Evolutionary conservation across 2,329 filamentous ascomycete genomes (phyloP).

Genomic region (Curvularia hawaiiensis): DNA sequence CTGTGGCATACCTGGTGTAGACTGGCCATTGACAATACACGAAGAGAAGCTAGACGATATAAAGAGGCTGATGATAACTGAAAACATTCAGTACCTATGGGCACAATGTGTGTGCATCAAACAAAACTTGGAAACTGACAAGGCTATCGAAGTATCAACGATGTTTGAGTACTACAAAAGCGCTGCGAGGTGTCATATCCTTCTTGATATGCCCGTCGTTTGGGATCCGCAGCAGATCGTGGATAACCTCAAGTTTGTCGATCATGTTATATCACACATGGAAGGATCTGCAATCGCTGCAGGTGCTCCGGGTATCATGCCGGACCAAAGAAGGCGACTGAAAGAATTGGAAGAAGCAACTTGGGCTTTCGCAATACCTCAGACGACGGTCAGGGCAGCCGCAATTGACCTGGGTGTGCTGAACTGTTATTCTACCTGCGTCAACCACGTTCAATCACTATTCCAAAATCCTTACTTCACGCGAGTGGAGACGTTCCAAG

Average conservation of each 20-base stretch:
- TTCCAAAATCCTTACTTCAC: constrained; percentile 11
- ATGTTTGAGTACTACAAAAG: constrained; percentile 14
- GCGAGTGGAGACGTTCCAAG: constrained; percentile 11
- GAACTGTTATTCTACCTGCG: constrained; percentile 11
- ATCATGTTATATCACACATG: constrained; percentile 9
- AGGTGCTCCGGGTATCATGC: constrained; percentile 2
- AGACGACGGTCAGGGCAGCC: constrained; percentile 5
- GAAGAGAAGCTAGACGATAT: constrained; percentile 2
- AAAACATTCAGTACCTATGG: constrained; percentile 6
- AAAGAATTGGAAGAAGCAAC: background rate
- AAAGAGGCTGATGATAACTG: background rate
- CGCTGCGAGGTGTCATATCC: constrained; percentile 6
- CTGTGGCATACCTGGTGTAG: constrained; percentile 2
- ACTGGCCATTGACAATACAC: background rate
- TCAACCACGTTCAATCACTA: constrained; percentile 8
- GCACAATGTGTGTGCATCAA: constrained; percentile 32
- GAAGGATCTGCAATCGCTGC: constrained; percentile 7
- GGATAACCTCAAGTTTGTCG: constrained; percentile 11
- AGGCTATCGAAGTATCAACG: constrained; percentile 5
- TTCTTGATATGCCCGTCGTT: constrained; percentile 8
- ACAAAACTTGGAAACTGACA: constrained; percentile 18
- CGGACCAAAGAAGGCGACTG: constrained; percentile 1
- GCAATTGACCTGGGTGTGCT: constrained; percentile 11
- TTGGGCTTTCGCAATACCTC: constrained; percentile 6
- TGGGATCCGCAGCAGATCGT: constrained; percentile 13